Evolutionary conservation across 164 flowering plant genomes (phyloP).

Genomic region (Nymphaea colorata): DNA sequence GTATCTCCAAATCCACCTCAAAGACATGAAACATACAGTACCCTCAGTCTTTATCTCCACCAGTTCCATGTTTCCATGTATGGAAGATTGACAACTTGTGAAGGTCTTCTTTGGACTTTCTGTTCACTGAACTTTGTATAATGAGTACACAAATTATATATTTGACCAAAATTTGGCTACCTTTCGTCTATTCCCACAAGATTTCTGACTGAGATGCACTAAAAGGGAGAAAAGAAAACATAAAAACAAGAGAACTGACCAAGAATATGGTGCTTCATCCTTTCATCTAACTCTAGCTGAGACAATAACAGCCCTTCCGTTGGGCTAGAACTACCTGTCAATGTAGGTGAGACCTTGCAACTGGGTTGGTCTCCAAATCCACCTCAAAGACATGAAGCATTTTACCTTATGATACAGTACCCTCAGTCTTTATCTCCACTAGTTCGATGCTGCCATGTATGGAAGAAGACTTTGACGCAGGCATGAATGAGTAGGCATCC

Average conservation of each 20-base stretch:
- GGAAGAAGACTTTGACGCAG: constrained; percentile 43
- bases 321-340: not conserved
- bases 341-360: not conserved
- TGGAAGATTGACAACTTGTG: constrained; percentile 6
- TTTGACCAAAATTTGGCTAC: no score
- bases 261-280: no score
- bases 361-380: not conserved
- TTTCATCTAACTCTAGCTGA: no score
- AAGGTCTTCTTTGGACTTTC: no score
- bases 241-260: no score
- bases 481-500: constrained; percentile 84
- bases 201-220: no score
- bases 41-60: constrained; percentile 46
- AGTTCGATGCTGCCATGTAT: constrained; percentile 71
- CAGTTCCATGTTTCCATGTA: constrained; percentile 72
- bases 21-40: not conserved
- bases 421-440: constrained; percentile 48
- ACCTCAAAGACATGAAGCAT: not conserved
- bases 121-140: no score
- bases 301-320: no score
- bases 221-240: no score
- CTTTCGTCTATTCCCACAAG: no score
- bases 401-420: not conserved
- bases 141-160: no score
- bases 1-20: not conserved